Evolutionary conservation across 345 rosid species (phyloP), one percentile per base, ranked within the genome.

Genomic region (Gossypium sturtianum): DNA sequence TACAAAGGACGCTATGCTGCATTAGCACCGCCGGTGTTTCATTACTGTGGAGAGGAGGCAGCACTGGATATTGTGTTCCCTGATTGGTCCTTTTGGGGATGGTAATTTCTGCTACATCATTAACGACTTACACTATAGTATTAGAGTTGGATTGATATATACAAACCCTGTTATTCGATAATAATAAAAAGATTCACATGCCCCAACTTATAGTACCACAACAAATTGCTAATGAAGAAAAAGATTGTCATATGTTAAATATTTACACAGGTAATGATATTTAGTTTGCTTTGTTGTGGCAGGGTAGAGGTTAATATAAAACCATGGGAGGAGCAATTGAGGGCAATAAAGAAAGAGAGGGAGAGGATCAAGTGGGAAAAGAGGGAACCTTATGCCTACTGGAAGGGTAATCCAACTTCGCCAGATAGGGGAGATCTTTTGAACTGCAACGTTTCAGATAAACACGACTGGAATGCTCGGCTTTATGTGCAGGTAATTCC

Each of bases 51-150:
- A 3, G 82, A 88, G 76, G 77, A 45, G 71, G 72, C 49, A 82
- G 81, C 12, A 56, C 53, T 89, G 79, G 97, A 91, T 65, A 81
- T 91, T 8, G 92, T 87, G 13, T 83, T 91, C 74, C 97, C 97
- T 27, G 98, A 93, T 75, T 89, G 94, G 91, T 87, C 94, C 7
- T 91, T 88, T 74, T 93, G 97, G 98, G 97, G 97, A 71, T 91
- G 98, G 98, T 91, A 85, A 74, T 12, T 49, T 49, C 6, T 13
- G 17, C 16, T 49, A 12, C 53, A 49, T 49, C 13, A 34, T 5
- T 5, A 34, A 34, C 41, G 7, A 5, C 41, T 34, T 34, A 4
- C 38, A 34, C 38, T 34, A 34, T 34, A 34, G 6, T 34, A 4
- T 0, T 34, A 34, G 38, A 34, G 38, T 34, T 34, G 38, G 38